Evolutionary conservation across 345 rosid genomes (phyloP).

Genomic region (Hibiscus tridactylites): DNA sequence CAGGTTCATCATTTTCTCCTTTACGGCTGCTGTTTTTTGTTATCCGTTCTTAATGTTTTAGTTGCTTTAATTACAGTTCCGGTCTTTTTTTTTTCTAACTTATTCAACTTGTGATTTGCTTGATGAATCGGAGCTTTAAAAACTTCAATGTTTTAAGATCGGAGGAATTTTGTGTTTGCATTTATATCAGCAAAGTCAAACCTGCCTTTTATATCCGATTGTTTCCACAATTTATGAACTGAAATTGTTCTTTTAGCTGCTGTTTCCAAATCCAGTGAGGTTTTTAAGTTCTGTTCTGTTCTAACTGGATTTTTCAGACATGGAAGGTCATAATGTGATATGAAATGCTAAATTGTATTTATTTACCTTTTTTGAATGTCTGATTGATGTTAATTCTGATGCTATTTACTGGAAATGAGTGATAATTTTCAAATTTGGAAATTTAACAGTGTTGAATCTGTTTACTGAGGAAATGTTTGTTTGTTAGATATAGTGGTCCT

Average conservation of each 20-base stretch:
- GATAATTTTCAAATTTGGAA: background rate
- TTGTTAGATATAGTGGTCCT: slow-evolving; percentile 1
- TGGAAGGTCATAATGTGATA: background rate
- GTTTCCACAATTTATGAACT: background rate
- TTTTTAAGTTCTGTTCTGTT: background rate
- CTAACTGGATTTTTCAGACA: background rate
- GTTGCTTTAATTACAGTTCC: background rate
- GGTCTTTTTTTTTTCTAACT: background rate
- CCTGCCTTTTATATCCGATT: background rate
- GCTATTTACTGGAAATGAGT: background rate
- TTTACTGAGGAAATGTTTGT: background rate
- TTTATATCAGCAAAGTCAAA: too few relatives aligned
- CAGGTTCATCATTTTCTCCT: slow-evolving; percentile 27
- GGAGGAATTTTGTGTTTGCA: too few relatives aligned
- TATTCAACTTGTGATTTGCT: too few relatives aligned
- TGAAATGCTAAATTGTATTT: background rate
- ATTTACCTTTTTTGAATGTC: background rate
- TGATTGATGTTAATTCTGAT: background rate
- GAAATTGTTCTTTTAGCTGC: background rate
- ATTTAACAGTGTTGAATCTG: background rate
- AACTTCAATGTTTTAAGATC: background rate
- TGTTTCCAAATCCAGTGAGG: background rate
- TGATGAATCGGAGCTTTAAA: background rate
- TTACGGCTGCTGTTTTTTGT: background rate
- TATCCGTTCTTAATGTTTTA: slow-evolving; percentile 7